Evolutionary conservation across 2,329 filamentous ascomycete genomes (phyloP).

Genomic region (Pseudofabraea citricarpa): DNA sequence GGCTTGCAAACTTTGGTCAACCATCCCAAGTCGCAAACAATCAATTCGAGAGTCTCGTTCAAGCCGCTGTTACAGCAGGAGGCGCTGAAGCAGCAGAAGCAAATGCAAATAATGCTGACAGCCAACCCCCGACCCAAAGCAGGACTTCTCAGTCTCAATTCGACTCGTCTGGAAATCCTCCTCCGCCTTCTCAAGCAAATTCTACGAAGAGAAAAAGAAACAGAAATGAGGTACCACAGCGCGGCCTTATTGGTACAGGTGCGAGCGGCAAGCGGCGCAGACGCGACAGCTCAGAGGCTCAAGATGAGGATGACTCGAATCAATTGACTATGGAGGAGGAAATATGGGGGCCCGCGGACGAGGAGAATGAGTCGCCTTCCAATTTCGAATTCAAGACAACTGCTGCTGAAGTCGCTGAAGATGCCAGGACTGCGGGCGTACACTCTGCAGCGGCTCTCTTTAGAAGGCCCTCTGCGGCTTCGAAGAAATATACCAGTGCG

Average conservation of each 20-base stretch:
- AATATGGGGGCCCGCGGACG: conserved; percentile 23
- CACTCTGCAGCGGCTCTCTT: conserved; percentile 25
- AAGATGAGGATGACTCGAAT: conserved; percentile 5
- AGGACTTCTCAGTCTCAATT: too few relatives aligned
- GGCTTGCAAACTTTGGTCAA: too few relatives aligned
- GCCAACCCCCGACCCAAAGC: too few relatives aligned
- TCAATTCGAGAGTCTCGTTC: conserved; percentile 19
- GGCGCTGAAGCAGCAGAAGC: too few relatives aligned
- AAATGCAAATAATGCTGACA: too few relatives aligned
- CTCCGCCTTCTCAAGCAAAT: too few relatives aligned
- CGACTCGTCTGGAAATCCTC: too few relatives aligned
- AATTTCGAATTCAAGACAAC: conserved; percentile 6
- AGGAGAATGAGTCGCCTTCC: conserved; percentile 1
- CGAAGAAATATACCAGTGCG: conserved; percentile 25
- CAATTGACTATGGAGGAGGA: conserved; percentile 19
- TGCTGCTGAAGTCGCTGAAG: conserved; percentile 10
- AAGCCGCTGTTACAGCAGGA: conserved; percentile 22
- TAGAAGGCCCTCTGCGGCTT: conserved; percentile 19
- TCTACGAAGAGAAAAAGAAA: too few relatives aligned
- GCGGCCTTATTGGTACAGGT: not conserved
- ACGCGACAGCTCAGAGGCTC: conserved; percentile 7
- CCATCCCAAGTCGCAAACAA: too few relatives aligned
- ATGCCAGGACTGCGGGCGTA: conserved; percentile 22
- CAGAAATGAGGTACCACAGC: not conserved
- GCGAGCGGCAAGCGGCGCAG: conserved; percentile 5